Evolutionary conservation across 257 asterid species (phyloP), one percentile per base, ranked within the genome.

Genomic region (Gentiana straminea): DNA sequence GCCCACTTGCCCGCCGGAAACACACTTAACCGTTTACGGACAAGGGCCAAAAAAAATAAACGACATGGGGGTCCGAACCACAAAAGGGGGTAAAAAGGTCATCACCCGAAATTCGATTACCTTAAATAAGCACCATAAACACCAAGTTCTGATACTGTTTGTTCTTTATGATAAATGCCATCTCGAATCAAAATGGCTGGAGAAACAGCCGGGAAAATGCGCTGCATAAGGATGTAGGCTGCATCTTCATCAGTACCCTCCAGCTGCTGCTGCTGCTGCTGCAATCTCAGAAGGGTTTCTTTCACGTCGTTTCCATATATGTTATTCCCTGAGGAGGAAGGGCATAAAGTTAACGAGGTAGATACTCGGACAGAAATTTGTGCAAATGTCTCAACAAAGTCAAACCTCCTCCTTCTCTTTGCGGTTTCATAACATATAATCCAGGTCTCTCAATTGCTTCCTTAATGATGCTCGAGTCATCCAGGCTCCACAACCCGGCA

Each of bases 381-480:
- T 4, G 8, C 3, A 12, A 49, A 49, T 59, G 53, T 1, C 54
- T 47, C 12, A 55, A 24, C 35, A 64, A 69, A 41, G 49, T 58
- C 55, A 63, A 64, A 91, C 98, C 98, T 84, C 98, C 98, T 72
- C 98, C 98, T 81, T 91, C 98, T 78, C 98, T 79, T 66, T 87
- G 98, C 54, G 98, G 98, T 71, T 87, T 91, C 98, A 91, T 91
- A 69, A 91, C 96, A 64, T 84, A 91, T 45, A 71, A 65, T 63
- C 69, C 92, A 10, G 96, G 95, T 64, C 77, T 81, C 74, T 83
- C 81, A 15, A 81, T 84, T 49, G 98, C 98, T 72, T 81, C 94
- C 72, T 76, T 77, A 49, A 83, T 76, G 13, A 79, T 76, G 61
- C 60, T 62, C 2, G 75, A 56, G 65, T 87, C 93, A 55, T 87